phyloP scores from a whole-genome alignment of 2,329 filamentous ascomycete species.

The Fusarium albosuccineum region DNA sequence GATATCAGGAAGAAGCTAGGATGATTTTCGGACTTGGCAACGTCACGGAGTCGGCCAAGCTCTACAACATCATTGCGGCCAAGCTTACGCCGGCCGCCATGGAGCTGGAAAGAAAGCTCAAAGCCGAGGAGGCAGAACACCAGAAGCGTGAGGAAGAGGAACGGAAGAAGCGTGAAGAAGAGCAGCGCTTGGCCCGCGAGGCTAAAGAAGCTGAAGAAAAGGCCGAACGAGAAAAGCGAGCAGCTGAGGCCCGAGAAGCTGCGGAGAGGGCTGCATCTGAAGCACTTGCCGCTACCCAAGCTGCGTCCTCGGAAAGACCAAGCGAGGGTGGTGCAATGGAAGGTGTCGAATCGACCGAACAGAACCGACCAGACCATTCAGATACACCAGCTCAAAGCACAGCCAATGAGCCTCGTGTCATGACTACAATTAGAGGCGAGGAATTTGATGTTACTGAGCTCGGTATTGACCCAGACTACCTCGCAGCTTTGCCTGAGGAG shows the following conservation, averaged over 20 bases:
- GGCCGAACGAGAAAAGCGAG: slow-evolving; percentile 74
- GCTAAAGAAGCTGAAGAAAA: slow-evolving; percentile 79
- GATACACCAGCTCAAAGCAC: slow-evolving; percentile 43
- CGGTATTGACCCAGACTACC: slow-evolving; percentile 93
- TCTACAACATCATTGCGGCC: slow-evolving; percentile 77
- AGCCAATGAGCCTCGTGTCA: slow-evolving; percentile 67
- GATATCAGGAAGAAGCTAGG: slow-evolving; percentile 91
- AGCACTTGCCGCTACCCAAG: slow-evolving; percentile 58
- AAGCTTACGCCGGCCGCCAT: slow-evolving; percentile 86
- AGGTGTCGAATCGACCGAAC: slow-evolving; percentile 73
- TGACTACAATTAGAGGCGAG: slow-evolving; percentile 86
- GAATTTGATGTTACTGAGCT: slow-evolving; percentile 94
- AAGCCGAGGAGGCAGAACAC: slow-evolving; percentile 68
- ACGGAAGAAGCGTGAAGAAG: slow-evolving; percentile 72
- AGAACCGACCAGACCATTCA: slow-evolving; percentile 49
- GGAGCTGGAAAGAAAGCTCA: slow-evolving; percentile 80
- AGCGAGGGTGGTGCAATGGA: slow-evolving; percentile 73
- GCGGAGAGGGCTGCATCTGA: slow-evolving; percentile 69
- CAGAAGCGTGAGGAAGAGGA: slow-evolving; percentile 67
- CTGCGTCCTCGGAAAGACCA: slow-evolving; percentile 14
- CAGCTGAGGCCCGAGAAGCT: slow-evolving; percentile 77
- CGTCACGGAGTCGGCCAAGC: slow-evolving; percentile 73
- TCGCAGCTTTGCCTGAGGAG: slow-evolving; percentile 97
- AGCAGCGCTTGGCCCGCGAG: slow-evolving; percentile 75
- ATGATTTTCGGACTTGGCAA: slow-evolving; percentile 82